Base-by-base conservation (phyloP, 2,329 filamentous ascomycete genomes). In the Fusarium aywerte region DNA sequence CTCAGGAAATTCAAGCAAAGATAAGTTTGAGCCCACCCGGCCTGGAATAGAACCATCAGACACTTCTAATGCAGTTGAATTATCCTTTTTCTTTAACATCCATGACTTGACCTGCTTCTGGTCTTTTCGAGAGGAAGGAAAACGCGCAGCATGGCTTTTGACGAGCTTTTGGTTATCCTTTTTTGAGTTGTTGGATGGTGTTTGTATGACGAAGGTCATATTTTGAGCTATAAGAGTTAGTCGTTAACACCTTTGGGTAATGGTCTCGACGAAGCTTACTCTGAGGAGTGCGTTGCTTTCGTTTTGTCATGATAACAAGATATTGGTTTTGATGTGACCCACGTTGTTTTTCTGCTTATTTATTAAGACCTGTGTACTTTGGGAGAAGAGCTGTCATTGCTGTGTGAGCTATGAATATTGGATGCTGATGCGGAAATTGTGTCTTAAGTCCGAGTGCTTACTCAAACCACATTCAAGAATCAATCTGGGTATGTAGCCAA, bases 1-100 rank as follows among this genome's bases (percentile, higher is more conserved):
- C 13, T 72, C 69, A 2, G 69, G 67, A n/a, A 71, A 70, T n/a
- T 62, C 60, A 18, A 71, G 44, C 4, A 70, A 36, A 10, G 69
- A 70, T 2, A 72, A 16, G 9, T 70, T 60, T 1, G 63, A 51
- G 0, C 64, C 69, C 5, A 72, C 58, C 5, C 58, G 67, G 1
- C 23, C 16, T 5, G 69, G 69, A 8, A 56, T 62, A 6, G 52
- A 54, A 1, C 54, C 42, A 54, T 61, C 49, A 4, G 47, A 39
- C 5, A 60, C 39, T 9, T 50, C 20, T 0, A 64, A 2, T 1
- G 27, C n/a, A 11, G 36, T 9, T 27, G 4, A 7, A 5, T 29
- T 16, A 2, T 60, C 53, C 8, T 20, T 18, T 20, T 53, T 32
- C 11, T 63, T 50, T 5, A 60, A 1, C 6, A 70, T 70, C 68